These are phyloP conservation scores for Coemansia sp. DNA, from an alignment of 192 early-diverging fungal species.

Conservation along the genomic window DNA sequence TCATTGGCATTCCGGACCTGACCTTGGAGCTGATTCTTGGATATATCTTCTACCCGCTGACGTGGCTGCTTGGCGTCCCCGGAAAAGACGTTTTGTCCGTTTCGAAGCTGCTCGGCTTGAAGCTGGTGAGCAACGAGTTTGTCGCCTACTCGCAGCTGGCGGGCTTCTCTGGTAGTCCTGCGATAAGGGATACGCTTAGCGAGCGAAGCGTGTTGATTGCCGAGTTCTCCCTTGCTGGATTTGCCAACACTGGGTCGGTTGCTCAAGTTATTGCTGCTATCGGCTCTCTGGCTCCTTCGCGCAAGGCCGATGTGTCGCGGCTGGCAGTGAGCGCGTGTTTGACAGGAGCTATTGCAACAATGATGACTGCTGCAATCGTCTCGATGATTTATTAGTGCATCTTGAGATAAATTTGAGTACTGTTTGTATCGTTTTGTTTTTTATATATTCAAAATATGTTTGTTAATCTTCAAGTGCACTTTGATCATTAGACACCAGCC, in stretches of 20 bases:
- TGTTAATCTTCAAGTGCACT: not conserved
- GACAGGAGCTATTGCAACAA: conserved; percentile 75
- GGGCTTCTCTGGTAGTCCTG: conserved; percentile 10
- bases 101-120: conserved; percentile 66
- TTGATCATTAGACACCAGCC: not conserved
- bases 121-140: conserved; percentile 87
- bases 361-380: conserved; percentile 80
- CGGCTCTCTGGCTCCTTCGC: conserved; percentile 72
- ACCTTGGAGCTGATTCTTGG: conserved; percentile 68
- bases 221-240: conserved; percentile 79
- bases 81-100: conserved; percentile 54
- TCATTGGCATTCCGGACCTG: conserved; percentile 57
- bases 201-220: conserved; percentile 55
- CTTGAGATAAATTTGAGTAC: not conserved
- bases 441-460: not conserved
- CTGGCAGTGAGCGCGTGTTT: conserved; percentile 77
- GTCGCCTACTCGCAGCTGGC: conserved; percentile 62
- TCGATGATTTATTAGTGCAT: conserved; percentile 58
- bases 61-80: conserved; percentile 68
- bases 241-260: conserved; percentile 82
- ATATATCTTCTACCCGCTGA: conserved; percentile 73
- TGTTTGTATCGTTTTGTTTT: not conserved
- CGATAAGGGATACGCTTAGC: conserved; percentile 42
- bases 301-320: conserved; percentile 68
- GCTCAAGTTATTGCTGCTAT: conserved; percentile 81